phyloP scores from a whole-genome alignment of 495 filamentous ascomycete genomes.

The Tuber aestivum region DNA sequence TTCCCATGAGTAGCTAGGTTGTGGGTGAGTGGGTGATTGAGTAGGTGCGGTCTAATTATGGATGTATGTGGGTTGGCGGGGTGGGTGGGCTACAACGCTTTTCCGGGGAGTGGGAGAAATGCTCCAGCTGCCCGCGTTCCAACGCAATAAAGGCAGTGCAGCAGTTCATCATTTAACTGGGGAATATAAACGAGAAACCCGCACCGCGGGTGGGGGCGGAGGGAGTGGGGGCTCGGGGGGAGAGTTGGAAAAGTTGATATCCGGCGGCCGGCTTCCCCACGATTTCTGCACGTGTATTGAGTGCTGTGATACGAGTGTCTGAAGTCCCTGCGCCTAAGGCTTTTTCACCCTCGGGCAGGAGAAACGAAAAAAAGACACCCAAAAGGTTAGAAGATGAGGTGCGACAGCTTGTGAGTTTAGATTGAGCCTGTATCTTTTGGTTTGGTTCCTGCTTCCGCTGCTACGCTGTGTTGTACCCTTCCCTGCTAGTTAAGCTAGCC shows the following conservation, averaged over 20 bases:
- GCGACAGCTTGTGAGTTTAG: not conserved
- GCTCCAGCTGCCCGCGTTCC: slow-evolving; percentile 14
- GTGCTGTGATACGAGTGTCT: slow-evolving; percentile 2
- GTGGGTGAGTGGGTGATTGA: not conserved
- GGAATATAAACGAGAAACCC: slow-evolving; percentile 2
- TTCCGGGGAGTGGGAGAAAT: slow-evolving; percentile 11
- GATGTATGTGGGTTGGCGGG: not conserved
- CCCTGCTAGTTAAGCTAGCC: not conserved
- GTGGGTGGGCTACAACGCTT: slow-evolving; percentile 2
- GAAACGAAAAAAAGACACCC: not conserved
- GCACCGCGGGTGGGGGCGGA: slow-evolving; percentile 12
- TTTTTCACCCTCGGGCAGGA: not conserved
- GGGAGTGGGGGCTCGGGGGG: slow-evolving; percentile 16
- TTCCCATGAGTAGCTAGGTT: not conserved
- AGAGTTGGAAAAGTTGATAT: slow-evolving; percentile 8
- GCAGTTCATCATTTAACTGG: slow-evolving; percentile 14
- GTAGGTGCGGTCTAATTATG: not conserved
- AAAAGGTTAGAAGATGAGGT: not conserved
- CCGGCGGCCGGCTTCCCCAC: slow-evolving; percentile 16
- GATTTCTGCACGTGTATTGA: slow-evolving; percentile 14
- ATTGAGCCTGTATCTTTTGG: not conserved
- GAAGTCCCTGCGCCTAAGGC: not conserved
- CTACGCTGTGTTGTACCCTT: not conserved
- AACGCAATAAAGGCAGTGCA: slow-evolving; percentile 28
- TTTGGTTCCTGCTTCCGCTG: not conserved